Conservation (phyloP, 129 eudicot species). For the Flaveria sonorensis region DNA sequence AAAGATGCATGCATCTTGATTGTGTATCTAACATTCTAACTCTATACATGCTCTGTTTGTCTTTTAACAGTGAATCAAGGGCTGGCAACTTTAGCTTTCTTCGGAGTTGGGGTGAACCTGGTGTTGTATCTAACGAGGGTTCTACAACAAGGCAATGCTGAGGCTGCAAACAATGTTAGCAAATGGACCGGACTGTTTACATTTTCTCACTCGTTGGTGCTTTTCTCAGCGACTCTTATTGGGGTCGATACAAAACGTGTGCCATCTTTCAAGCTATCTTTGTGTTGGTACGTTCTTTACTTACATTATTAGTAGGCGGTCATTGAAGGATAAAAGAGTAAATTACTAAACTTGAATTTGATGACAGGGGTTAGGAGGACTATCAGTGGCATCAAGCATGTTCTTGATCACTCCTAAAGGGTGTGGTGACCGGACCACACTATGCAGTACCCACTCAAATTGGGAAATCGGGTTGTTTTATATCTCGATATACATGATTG, state of each 20-base stretch:
- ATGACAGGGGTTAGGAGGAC: constrained; percentile 66
- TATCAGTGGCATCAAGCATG: constrained; percentile 68
- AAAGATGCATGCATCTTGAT: background rate
- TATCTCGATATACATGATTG: constrained; percentile 80
- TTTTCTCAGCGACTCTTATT: constrained; percentile 90
- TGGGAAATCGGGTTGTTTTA: constrained; percentile 77
- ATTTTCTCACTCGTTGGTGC: constrained; percentile 98
- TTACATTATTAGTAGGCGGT: background rate
- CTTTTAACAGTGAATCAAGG: constrained; percentile 82
- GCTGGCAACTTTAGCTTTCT: constrained; percentile 87
- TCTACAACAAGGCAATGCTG: constrained; percentile 79
- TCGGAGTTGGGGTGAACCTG: constrained; percentile 95
- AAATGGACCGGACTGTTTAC: constrained; percentile 98
- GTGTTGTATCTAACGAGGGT: constrained; percentile 90
- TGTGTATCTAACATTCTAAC: background rate
- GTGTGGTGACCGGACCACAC: constrained; percentile 63
- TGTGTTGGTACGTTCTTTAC: constrained; percentile 57
- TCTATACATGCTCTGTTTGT: constrained; percentile 25
- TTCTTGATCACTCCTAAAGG: constrained; percentile 84
- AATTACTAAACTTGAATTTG: background rate
- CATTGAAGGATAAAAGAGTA: background rate
- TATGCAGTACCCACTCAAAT: constrained; percentile 58
- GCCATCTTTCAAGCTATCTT: constrained; percentile 85
- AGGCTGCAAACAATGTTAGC: constrained; percentile 95
- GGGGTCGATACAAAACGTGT: constrained; percentile 98